A percentile compares a stretch with the other conserved stretches of the same genome.
Evolutionary conservation across 2,329 filamentous ascomycete genomes (phyloP).

Genomic region (Waltergamsia citrina): DNA sequence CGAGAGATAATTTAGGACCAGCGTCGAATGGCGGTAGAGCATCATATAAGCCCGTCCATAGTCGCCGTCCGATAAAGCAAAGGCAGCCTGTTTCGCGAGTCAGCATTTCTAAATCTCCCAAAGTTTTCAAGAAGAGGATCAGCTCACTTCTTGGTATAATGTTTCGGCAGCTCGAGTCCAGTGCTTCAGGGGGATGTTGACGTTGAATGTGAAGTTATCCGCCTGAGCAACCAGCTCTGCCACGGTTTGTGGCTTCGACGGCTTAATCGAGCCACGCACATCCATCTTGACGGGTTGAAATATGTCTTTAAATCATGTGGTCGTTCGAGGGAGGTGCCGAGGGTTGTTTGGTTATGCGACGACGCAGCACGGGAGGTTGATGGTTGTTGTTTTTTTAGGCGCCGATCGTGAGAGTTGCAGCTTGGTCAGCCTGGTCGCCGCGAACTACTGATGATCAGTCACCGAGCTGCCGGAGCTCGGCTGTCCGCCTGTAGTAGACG

Average conservation of each 20-base stretch:
- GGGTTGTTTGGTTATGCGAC: too few relatives aligned
- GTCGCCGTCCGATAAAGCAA: slow-evolving; percentile 80
- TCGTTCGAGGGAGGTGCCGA: background rate
- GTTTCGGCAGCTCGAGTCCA: slow-evolving; percentile 77
- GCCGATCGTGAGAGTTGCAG: too few relatives aligned
- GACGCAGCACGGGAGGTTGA: too few relatives aligned
- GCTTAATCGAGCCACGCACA: slow-evolving; percentile 15
- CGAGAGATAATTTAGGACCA: slow-evolving; percentile 69
- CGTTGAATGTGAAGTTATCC: slow-evolving; percentile 72
- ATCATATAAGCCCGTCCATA: slow-evolving; percentile 83
- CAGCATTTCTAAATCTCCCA: too few relatives aligned
- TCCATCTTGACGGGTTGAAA: slow-evolving; percentile 2
- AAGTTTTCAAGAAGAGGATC: background rate
- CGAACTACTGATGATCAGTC: too few relatives aligned
- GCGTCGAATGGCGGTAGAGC: slow-evolving; percentile 77
- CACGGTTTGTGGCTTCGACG: slow-evolving; percentile 52
- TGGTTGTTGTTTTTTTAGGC: too few relatives aligned
- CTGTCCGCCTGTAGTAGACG: too few relatives aligned
- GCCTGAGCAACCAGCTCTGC: slow-evolving; percentile 71
- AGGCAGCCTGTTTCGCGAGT: slow-evolving; percentile 51
- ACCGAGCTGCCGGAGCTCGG: too few relatives aligned
- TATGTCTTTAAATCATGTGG: too few relatives aligned
- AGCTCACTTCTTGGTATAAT: slow-evolving; percentile 64
- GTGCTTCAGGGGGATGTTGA: slow-evolving; percentile 63
- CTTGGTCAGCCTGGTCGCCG: too few relatives aligned